phyloP scores from a whole-genome alignment of 73 alveolate genomes.

The Tetrahymena elliotti region DNA sequence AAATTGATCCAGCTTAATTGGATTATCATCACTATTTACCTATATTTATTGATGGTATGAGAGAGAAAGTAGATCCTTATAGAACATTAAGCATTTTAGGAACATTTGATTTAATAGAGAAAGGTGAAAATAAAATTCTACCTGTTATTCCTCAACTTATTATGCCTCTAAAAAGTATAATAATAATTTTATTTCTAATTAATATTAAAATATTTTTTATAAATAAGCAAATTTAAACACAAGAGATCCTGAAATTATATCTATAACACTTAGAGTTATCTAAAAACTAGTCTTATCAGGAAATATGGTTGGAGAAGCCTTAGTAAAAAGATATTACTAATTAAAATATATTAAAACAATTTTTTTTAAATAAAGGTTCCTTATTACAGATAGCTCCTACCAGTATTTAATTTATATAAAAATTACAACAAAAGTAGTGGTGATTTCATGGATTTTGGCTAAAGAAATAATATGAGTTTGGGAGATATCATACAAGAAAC shows the following conservation, averaged over 20 bases:
- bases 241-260: constrained; percentile 94
- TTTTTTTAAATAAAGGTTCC: constrained; percentile 72
- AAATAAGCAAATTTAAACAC: constrained; percentile 95
- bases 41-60: constrained; percentile 97
- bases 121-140: constrained; percentile 95
- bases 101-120: constrained; percentile 88
- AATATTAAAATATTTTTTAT: not conserved
- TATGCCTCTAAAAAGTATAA: constrained; percentile 72
- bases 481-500: constrained; percentile 96
- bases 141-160: constrained; percentile 99
- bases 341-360: not conserved
- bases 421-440: constrained; percentile 84
- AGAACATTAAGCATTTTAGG: constrained; percentile 98
- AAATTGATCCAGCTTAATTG: constrained; percentile 83
- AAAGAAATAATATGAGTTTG: constrained; percentile 80
- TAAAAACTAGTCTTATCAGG: constrained; percentile 92
- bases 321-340: not conserved
- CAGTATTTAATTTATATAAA: constrained; percentile 95
- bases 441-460: constrained; percentile 94
- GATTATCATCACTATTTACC: constrained; percentile 98
- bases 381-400: constrained; percentile 97
- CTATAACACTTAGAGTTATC: constrained; percentile 91
- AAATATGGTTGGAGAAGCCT: constrained; percentile 99
- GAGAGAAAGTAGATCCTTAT: constrained; percentile 96
- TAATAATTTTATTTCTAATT: not conserved